Evolutionary conservation across 305 asterid species (phyloP), one percentile per base, ranked within the genome.

Genomic region (Fraxinus angustifolia): DNA sequence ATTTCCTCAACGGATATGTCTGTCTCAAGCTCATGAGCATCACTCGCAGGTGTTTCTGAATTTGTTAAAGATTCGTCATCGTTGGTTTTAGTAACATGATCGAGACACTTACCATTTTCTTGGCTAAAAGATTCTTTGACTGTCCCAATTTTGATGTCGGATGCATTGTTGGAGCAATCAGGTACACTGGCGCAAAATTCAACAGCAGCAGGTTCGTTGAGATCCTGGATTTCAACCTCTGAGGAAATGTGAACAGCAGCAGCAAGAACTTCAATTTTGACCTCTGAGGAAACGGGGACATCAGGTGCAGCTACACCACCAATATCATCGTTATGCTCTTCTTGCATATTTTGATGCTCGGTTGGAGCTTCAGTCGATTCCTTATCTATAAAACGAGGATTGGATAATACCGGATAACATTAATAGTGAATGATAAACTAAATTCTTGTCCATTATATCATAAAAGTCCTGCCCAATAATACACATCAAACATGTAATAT

Each of bases 111-210:
- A 16, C 72, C 83, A 10, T 45, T 58, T 53, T 80, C 85, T 30
- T 28, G 73, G 36, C 35, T 26, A 16, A 23, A n/a, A 19, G 79
- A 31, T 76, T 76, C 80, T 3, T 6, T 75, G 23, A 30, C 78
- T 38, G 30, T 14, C 35, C 78, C 75, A 38, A 72, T 30, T 28
- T 45, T 60, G 68, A 80, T 71, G 77, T 74, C 82, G 4, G 78
- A 73, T 36, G 4, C 83, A 81, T 76, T 76, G 21, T 60, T 85
- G 21, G 80, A 14, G 19, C 79, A 73, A 78, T 40, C 80, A 26
- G 83, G 80, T 78, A 73, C 23, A 21, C 70, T 14, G 11, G 79
- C 78, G 23, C 77, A 86, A 42, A 88, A 73, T 58, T 83, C 85
- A 42, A 58, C 84, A 11, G 73, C 77, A 45, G 65, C 80, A 65